Evolutionary conservation across 345 rosid genomes (phyloP).

Genomic region (Nasturtium officinale): DNA sequence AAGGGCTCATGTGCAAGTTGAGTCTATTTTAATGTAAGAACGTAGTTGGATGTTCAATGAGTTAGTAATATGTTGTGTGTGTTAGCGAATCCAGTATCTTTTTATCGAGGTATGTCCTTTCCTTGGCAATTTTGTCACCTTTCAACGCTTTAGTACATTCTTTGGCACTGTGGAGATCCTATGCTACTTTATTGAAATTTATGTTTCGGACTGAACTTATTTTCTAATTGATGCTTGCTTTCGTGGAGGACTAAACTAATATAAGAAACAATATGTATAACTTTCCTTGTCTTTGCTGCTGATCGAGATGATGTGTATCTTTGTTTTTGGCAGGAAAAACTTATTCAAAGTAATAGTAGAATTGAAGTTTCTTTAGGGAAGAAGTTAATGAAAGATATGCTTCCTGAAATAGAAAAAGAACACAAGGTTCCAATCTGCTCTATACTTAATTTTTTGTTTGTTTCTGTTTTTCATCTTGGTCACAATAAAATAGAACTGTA

Average conservation of each 20-base stretch:
- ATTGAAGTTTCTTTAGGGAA: constrained; percentile 86
- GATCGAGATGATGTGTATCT: constrained; percentile 9
- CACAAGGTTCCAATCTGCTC: constrained; percentile 69
- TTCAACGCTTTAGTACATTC: background rate
- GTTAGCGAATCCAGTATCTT: background rate
- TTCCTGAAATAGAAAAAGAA: constrained; percentile 94
- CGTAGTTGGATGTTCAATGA: constrained; percentile 14
- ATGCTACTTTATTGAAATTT: background rate
- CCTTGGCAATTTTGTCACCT: constrained; percentile 9
- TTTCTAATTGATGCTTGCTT: constrained; percentile 8
- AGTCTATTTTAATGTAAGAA: background rate
- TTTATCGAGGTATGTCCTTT: background rate
- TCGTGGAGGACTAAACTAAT: constrained; percentile 15
- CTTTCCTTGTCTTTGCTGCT: background rate
- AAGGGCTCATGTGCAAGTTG: constrained; percentile 7
- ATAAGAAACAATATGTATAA: background rate
- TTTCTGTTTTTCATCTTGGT: constrained; percentile 12
- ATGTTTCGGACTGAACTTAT: constrained; percentile 6
- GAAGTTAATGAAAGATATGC: constrained; percentile 87
- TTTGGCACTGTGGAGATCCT: constrained; percentile 4
- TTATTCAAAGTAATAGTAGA: constrained; percentile 81
- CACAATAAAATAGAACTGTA: constrained; percentile 9
- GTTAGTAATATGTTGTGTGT: constrained; percentile 13
- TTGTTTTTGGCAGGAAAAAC: constrained; percentile 81
- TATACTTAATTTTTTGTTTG: background rate